phyloP scores from a whole-genome alignment of 2,329 filamentous ascomycete species.

The Hypocrella siamensis region DNA sequence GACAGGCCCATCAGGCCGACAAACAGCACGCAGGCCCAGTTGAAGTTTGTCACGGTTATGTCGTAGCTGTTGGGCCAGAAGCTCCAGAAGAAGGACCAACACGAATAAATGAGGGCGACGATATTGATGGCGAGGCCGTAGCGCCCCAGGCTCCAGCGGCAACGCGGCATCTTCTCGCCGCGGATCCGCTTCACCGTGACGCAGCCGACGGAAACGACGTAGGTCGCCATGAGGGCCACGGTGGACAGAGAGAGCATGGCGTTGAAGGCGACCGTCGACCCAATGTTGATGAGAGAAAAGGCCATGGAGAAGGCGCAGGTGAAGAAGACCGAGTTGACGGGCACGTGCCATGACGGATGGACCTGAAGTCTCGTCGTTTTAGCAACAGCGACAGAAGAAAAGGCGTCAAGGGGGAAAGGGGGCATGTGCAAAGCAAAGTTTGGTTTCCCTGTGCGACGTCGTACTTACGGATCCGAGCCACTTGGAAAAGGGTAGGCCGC shows the following conservation, averaged over 20 bases:
- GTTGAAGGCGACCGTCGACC: conserved; percentile 17
- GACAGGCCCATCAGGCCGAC: conserved; percentile 4
- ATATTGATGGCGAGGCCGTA: conserved; percentile 22
- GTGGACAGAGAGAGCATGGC: conserved; percentile 17
- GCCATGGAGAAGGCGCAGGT: conserved; percentile 13
- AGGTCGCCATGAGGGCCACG: conserved; percentile 16
- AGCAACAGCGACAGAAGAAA: neutral
- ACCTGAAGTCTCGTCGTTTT: neutral
- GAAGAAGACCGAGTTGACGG: conserved; percentile 15
- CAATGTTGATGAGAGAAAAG: conserved; percentile 17
- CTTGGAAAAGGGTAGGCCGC: conserved; percentile 11
- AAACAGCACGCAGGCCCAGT: conserved; percentile 5
- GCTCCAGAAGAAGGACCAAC: conserved; percentile 8
- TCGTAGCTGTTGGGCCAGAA: conserved; percentile 6
- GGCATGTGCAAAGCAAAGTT: too few species aligned
- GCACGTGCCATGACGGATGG: conserved; percentile 11
- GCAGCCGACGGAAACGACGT: conserved; percentile 17
- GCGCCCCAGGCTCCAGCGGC: conserved; percentile 20
- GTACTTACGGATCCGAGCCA: conserved; percentile 5
- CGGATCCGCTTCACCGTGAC: conserved; percentile 17
- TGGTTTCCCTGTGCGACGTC: too few species aligned
- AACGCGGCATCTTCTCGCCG: conserved; percentile 15
- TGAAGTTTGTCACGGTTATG: conserved; percentile 4
- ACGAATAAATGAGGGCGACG: conserved; percentile 8
- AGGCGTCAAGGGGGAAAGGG: neutral